Base-by-base conservation (phyloP, 192 early-diverging fungal species). In the Thoreauomyces humboldtii region DNA sequence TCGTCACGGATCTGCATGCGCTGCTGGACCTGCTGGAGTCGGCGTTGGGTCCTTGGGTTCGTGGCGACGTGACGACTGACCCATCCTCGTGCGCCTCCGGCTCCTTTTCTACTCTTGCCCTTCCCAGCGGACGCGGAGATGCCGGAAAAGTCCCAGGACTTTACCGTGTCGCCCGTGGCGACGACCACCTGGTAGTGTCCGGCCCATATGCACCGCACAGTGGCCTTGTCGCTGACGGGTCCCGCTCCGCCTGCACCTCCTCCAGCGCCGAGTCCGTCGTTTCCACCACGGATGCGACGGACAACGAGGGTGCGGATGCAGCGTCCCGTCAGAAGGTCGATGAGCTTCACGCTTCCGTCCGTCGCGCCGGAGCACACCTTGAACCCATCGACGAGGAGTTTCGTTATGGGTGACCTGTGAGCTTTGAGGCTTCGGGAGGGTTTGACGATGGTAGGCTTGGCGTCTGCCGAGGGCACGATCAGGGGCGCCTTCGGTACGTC, bases 341-440 rank as follows among this genome's bases (percentile, higher is more conserved):
- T 75, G 29, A 76, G 55, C 44, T 81, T 78, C 7, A 78, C 76
- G 73, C 79, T 82, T 7, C 85, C 85, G 69, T 87, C 82, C 32
- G 57, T 64, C 22, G 79, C 79, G 32, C 44, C 69, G 0, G 60
- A 57, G 0, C 71, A 25, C 12, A 59, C 14, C 12, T 57, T 62
- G 57, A 65, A 54, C 0, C 36, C 54, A n/a, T 78, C 77, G 28
- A 77, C 44, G 19, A 25, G 50, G 15, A 70, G 5, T 9, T 35
- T 21, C 4, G 45, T 48, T 15, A 70, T 61, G 5, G 28, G 17
- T 9, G 52, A 27, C 2, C 32, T 51, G 42, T 70, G 69, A 7
- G 61, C 69, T 28, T 56, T 33, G 14, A 70, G 28, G 7, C 22
- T 33, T 2, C 60, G 60, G 0, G 56, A 9, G 21, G 69, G 69